Percentiles rank a stretch among this genome's conserved stretches.
These are phyloP conservation scores for Curvularia sp. DNA, from an alignment of 2,329 filamentous ascomycete genomes.

Conservation along the genomic window DNA sequence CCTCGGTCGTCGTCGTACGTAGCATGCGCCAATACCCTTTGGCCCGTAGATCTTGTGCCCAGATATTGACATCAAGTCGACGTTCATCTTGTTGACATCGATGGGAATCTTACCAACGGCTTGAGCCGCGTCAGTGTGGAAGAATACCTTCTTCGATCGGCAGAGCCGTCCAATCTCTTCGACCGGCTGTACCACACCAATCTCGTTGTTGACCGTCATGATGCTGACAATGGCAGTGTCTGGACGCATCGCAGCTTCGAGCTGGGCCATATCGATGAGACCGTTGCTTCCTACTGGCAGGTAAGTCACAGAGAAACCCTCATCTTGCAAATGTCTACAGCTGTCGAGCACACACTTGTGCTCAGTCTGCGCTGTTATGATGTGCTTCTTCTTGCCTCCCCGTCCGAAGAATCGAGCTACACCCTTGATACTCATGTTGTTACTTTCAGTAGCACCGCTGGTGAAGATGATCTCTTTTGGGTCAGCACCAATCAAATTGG, in stretches of 20 bases:
- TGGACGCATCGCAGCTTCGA: slow-evolving; percentile 87
- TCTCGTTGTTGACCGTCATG: slow-evolving; percentile 99
- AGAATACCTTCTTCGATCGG: slow-evolving; percentile 91
- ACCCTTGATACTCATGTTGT: slow-evolving; percentile 99
- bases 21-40: slow-evolving; percentile 96
- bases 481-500: slow-evolving; percentile 88
- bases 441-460: slow-evolving; percentile 96
- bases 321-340: slow-evolving; percentile 94
- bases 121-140: slow-evolving; percentile 96
- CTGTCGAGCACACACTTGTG: slow-evolving; percentile 99
- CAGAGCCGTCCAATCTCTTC: slow-evolving; percentile 93
- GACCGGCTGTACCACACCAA: slow-evolving; percentile 96
- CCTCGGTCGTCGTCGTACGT: slow-evolving; percentile 87
- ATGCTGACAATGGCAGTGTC: slow-evolving; percentile 94
- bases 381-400: slow-evolving; percentile 95
- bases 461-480: slow-evolving; percentile 99
- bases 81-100: slow-evolving; percentile 96
- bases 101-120: slow-evolving; percentile 98
- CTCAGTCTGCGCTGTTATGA: slow-evolving; percentile 96
- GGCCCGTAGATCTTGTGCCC: slow-evolving; percentile 99
- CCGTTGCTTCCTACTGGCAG: slow-evolving; percentile 87
- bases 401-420: slow-evolving; percentile 94
- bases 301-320: slow-evolving; percentile 97
- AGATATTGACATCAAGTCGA: slow-evolving; percentile 98
- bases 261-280: slow-evolving; percentile 80